phyloP scores from a whole-genome alignment of 2,329 filamentous ascomycete genomes.

The Shiraia bambusicola region DNA sequence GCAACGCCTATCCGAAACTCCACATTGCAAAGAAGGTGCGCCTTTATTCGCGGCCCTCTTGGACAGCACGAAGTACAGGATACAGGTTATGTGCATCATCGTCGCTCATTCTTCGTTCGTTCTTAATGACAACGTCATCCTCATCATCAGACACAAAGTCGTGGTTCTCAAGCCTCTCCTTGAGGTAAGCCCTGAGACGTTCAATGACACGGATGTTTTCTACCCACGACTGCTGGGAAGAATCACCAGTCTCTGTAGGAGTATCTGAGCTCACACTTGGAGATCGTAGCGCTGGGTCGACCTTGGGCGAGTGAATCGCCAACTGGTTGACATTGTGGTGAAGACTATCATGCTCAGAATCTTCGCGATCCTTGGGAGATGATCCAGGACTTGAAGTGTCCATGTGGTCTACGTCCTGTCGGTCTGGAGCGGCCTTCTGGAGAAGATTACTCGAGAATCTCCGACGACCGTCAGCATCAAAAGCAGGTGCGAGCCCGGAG shows the following conservation, averaged over 20 bases:
- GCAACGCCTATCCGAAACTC: slow-evolving; percentile 22
- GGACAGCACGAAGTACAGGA: slow-evolving; percentile 44
- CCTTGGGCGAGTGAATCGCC: slow-evolving; percentile 44
- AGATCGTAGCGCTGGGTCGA: slow-evolving; percentile 44
- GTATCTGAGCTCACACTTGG: slow-evolving; percentile 42
- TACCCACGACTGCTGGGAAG: slow-evolving; percentile 58
- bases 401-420: slow-evolving; percentile 38
- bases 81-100: slow-evolving; percentile 46
- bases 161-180: slow-evolving; percentile 55
- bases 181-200: slow-evolving; percentile 59
- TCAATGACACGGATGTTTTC: slow-evolving; percentile 67
- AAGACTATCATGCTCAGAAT: slow-evolving; percentile 40
- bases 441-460: slow-evolving; percentile 63
- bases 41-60: slow-evolving; percentile 40
- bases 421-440: slow-evolving; percentile 49
- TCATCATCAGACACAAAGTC: slow-evolving; percentile 49
- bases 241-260: slow-evolving; percentile 38
- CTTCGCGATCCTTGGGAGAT: slow-evolving; percentile 36
- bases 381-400: slow-evolving; percentile 44
- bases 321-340: slow-evolving; percentile 44
- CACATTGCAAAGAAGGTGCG: not conserved
- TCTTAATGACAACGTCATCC: slow-evolving; percentile 33
- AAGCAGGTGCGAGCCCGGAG: slow-evolving; percentile 67
- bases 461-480: slow-evolving; percentile 61
- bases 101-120: slow-evolving; percentile 37